Evolutionary conservation across 108 stramenopile species (phyloP), one percentile per base, ranked within the genome.

Genomic region (Nitzschia palea): DNA sequence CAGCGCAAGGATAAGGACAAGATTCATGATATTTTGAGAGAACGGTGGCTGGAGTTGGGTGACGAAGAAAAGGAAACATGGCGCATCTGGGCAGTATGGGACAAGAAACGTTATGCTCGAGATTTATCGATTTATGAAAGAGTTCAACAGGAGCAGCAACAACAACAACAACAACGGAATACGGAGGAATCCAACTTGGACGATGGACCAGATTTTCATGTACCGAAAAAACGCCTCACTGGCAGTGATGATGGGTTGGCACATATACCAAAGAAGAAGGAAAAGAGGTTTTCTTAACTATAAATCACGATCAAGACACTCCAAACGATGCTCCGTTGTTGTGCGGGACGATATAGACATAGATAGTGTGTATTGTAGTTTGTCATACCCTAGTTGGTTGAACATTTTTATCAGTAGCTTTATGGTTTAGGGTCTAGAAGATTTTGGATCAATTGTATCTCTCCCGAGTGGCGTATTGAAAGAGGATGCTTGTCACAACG

Each of bases 11-110:
- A 94, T 57, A 94, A 91, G 74, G 81, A 86, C 43, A 79, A 75
- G 37, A 76, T 94, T 37, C 78, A 94, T 51, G 73, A 72, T 25
- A 74, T 84, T 4, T 60, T 94, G 37, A 82, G 78, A 78, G 86
- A 87, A 35, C 65, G 80, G 8, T 94, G 89, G 89, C 64, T 78
- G 25, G 67, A 67, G 20, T 72, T 90, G 23, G 44, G 73, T 6
- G 83, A 82, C 12, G 88, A 89, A 0, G 89, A 90, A 37, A 84
- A 84, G 63, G 55, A 67, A 32, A 54, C 76, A 17, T 94, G 86
- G 82, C 81, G 82, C n/a, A 55, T 74, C 44, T 90, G 88, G 92
- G 83, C 88, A 34, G 69, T 63, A 17, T 94, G 92, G 92, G 92
- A 90, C 67, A 76, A 74, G 59, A 79, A 83, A 29, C 74, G 92